Base-by-base conservation (phyloP, 371 early-diverging fungal genomes). In the Syncephalastrum monosporum region DNA sequence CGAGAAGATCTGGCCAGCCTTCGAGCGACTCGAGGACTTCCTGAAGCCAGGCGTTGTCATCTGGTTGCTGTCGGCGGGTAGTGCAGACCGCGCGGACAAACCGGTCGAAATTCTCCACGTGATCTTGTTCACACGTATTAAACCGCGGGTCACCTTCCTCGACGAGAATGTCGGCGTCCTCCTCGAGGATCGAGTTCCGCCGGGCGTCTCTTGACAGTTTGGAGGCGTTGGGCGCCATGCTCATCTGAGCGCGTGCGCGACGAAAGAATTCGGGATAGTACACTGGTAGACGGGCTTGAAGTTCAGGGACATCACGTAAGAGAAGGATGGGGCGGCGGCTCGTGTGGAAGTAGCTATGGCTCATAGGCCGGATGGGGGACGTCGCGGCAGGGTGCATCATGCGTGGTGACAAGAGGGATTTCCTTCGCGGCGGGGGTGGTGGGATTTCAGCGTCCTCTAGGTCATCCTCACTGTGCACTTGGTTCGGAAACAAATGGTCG, bases 1-100 rank as follows among this genome's bases (percentile, higher is more conserved):
- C 74, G 33, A 74, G 41, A 10, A 77, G 50, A 42, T 74, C 71
- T 1, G 74, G 77, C 68, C 72, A 77, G 3, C 69, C 74, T 23
- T 69, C 66, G 14, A 74, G 60, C 14, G 59, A 51, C 14, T 69
- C 74, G 33, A 63, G 53, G 0, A 77, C 57, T 33, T 56, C 54
- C 21, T 68, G 61, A 8, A 68, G 23, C 77, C 77, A 77, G 24
- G 52, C 62, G 19, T 60, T 52, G 57, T 77, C 77, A 54, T 77
- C 72, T 0, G 77, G 74, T n/a, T 74, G 77, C 21, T 74, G 64
- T 21, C 65, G 60, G 47, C 76, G 59, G 6, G 77, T 69, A 6
- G 65, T 55, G 38, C 66, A 65, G 13, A 74, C 58, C 4, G 64
- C 55, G 6, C 51, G 48, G 21, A 50, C 38, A 47, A 68, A 68